These are phyloP conservation scores for Moringa oleifera DNA, from an alignment of 345 rosid species.

Conservation along the genomic window DNA sequence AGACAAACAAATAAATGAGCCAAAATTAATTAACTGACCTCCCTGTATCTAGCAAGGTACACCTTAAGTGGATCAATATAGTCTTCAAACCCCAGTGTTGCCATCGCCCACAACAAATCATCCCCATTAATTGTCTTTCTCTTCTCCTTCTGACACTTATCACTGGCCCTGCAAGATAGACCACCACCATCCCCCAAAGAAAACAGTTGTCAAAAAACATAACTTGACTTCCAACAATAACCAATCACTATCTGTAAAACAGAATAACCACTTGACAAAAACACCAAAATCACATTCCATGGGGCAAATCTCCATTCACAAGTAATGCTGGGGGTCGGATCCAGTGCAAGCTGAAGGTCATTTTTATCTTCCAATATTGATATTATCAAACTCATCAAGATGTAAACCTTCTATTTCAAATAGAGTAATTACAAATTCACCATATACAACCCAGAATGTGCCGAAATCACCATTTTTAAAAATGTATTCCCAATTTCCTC, in stretches of 20 bases:
- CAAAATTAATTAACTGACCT: neutral
- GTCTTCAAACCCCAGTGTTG: slow-evolving; percentile 18
- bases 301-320: neutral
- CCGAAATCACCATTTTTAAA: neutral
- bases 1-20: neutral
- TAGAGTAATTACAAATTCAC: neutral
- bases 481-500: neutral
- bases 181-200: neutral
- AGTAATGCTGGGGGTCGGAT: neutral
- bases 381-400: neutral
- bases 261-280: neutral
- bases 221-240: neutral
- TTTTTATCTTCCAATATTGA: neutral
- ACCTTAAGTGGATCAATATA: slow-evolving; percentile 12
- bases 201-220: neutral
- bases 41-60: slow-evolving; percentile 14
- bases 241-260: too few relatives aligned
- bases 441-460: neutral
- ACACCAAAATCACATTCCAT: neutral
- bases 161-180: slow-evolving; percentile 10
- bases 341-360: neutral
- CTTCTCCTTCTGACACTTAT: slow-evolving; percentile 21
- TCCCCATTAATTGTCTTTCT: slow-evolving; percentile 22
- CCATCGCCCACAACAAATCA: slow-evolving; percentile 20
- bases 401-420: neutral